phyloP scores from a whole-genome alignment of 306 rosid species.

The Vigna unguiculata region DNA sequence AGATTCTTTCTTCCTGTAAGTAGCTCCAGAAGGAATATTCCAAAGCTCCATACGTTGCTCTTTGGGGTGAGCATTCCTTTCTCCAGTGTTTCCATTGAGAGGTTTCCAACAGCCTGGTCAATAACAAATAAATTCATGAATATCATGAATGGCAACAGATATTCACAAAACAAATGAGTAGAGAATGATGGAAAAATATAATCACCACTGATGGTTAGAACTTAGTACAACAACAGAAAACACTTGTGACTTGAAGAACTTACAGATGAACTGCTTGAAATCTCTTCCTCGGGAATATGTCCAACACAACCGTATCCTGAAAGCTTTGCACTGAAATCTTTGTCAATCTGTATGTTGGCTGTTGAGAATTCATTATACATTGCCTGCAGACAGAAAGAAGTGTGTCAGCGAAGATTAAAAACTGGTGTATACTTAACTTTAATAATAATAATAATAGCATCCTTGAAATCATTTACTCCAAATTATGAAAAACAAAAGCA shows the following conservation, averaged over 20 bases:
- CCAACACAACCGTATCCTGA: constrained; percentile 99
- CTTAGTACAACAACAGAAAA: neutral
- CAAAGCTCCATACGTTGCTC: constrained; percentile 98
- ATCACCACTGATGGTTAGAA: constrained; percentile 6
- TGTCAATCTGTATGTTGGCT: constrained; percentile 92
- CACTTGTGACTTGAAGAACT: constrained; percentile 41
- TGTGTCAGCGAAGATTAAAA: constrained; percentile 44
- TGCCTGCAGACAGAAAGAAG: constrained; percentile 67
- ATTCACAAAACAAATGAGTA: neutral
- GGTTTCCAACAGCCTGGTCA: constrained; percentile 87
- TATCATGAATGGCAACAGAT: constrained; percentile 23
- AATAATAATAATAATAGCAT: constrained; percentile 11
- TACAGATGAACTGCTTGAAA: constrained; percentile 79
- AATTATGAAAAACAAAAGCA: neutral
- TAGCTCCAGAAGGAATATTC: constrained; percentile 86
- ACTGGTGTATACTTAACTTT: neutral
- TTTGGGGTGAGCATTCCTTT: constrained; percentile 96
- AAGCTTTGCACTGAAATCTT: constrained; percentile 99
- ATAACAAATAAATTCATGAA: constrained; percentile 16
- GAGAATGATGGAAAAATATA: constrained; percentile 22
- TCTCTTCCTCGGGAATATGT: constrained; percentile 87
- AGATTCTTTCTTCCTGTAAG: constrained; percentile 95
- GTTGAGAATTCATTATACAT: constrained; percentile 98
- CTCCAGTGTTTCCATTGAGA: constrained; percentile 93
- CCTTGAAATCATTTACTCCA: neutral